phyloP scores from a whole-genome alignment of 1,284 basidiomycete species.

The Trametes hirsuta region DNA sequence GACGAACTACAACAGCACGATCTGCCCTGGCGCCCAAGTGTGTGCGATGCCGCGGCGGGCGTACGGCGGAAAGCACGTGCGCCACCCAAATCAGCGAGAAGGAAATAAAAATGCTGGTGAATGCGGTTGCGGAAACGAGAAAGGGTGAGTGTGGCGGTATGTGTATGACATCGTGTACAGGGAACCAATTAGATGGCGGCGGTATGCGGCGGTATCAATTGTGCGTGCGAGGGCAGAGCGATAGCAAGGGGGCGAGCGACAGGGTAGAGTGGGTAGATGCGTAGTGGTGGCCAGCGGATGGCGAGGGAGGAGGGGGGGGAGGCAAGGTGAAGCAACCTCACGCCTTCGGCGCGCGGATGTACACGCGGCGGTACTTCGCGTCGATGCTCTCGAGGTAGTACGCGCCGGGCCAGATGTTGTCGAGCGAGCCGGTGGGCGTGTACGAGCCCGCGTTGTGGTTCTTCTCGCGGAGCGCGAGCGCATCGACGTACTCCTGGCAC shows the following conservation, averaged over 20 bases:
- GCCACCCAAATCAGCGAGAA: not conserved
- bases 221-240: not conserved
- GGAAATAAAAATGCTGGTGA: not conserved
- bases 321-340: constrained; percentile 3
- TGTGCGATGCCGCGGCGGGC: no score
- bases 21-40: not conserved
- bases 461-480: constrained; percentile 87
- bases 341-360: constrained; percentile 45
- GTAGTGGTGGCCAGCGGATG: not conserved
- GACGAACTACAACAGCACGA: constrained; percentile 1
- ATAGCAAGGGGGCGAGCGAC: not conserved
- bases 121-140: not conserved
- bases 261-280: not conserved
- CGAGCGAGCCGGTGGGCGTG: constrained; percentile 83
- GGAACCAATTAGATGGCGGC: constrained; percentile 4
- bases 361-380: constrained; percentile 91
- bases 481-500: constrained; percentile 83
- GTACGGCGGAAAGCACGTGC: no score
- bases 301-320: not conserved
- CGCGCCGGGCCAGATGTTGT: constrained; percentile 92
- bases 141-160: constrained; percentile 8
- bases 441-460: constrained; percentile 94
- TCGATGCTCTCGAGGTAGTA: constrained; percentile 96
- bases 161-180: not conserved
- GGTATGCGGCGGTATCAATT: constrained; percentile 1